These are phyloP conservation scores for Ailanthus altissimus DNA, from an alignment of 345 rosid species.

Conservation along the genomic window DNA sequence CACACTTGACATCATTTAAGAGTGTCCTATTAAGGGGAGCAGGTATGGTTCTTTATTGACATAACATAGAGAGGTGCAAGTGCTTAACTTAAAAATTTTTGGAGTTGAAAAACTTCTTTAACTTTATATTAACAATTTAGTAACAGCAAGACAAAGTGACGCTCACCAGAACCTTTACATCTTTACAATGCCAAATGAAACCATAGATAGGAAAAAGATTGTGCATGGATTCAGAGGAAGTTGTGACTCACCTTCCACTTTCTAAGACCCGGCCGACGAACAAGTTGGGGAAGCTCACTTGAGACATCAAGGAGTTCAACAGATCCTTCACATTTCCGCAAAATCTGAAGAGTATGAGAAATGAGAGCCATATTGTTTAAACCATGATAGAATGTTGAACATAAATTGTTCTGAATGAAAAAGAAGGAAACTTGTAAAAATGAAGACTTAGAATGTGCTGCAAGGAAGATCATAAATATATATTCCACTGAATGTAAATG, in stretches of 20 bases:
- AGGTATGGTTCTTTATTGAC: background rate
- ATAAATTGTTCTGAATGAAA: background rate
- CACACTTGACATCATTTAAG: background rate
- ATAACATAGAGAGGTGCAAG: background rate
- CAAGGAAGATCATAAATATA: background rate
- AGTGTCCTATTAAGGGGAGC: background rate
- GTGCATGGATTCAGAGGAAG: slow-evolving; percentile 4
- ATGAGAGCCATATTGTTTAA: background rate
- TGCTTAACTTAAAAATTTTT: background rate
- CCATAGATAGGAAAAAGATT: background rate
- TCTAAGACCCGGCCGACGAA: slow-evolving; percentile 76
- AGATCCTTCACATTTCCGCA: slow-evolving; percentile 74
- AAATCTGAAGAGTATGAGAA: slow-evolving; percentile 48
- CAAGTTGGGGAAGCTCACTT: slow-evolving; percentile 74
- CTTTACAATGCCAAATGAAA: background rate
- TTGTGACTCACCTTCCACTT: slow-evolving; percentile 79
- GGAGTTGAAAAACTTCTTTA: background rate
- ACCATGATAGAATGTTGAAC: background rate
- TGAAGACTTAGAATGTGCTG: background rate
- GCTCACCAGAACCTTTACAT: slow-evolving; percentile 3
- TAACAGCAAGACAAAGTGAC: background rate
- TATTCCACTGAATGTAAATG: background rate
- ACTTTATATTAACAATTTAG: background rate
- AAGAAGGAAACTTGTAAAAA: background rate
- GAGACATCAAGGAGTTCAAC: slow-evolving; percentile 90